Percentiles rank a stretch among this genome's conserved stretches.
These are phyloP conservation scores for Phytopythium litorale DNA, from an alignment of 352 stramenopile genomes.

Conservation along the genomic window DNA sequence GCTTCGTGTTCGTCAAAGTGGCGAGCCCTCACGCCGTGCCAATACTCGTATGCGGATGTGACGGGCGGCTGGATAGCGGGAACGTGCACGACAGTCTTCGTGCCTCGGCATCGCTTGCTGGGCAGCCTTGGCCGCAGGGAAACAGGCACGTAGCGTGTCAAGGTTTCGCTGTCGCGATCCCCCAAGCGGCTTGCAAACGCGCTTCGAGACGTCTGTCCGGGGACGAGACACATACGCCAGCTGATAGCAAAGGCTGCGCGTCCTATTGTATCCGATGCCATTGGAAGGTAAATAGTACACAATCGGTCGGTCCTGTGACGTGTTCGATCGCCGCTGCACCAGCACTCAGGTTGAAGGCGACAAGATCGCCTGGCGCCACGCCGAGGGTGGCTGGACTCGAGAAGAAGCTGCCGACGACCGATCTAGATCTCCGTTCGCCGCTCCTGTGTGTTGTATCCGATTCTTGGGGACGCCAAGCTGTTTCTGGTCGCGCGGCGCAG, in stretches of 20 bases:
- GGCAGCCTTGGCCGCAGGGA: too few relatives aligned
- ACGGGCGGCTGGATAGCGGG: not conserved
- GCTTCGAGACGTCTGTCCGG: too few relatives aligned
- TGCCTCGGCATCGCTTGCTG: not conserved
- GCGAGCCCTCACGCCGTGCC: too few relatives aligned
- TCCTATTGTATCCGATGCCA: not conserved
- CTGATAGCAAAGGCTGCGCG: not conserved
- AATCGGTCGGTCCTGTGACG: not conserved
- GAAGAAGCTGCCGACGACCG: not conserved
- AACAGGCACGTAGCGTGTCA: too few relatives aligned
- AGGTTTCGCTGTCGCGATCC: not conserved
- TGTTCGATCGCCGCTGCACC: too few relatives aligned
- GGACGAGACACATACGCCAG: not conserved
- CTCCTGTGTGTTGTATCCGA: conserved; percentile 64
- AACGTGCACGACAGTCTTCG: not conserved
- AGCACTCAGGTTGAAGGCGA: not conserved
- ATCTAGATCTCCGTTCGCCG: conserved; percentile 60
- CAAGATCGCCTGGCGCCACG: not conserved
- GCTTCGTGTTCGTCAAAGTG: not conserved
- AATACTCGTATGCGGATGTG: too few relatives aligned
- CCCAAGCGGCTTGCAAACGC: not conserved
- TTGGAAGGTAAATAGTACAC: conserved; percentile 3
- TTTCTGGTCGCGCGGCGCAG: conserved; percentile 16
- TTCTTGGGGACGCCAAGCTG: conserved; percentile 13
- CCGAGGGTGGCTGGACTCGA: not conserved